These are phyloP conservation scores for Simplicillium aogashimaense DNA, from an alignment of 2,329 filamentous ascomycete genomes.

Conservation along the genomic window DNA sequence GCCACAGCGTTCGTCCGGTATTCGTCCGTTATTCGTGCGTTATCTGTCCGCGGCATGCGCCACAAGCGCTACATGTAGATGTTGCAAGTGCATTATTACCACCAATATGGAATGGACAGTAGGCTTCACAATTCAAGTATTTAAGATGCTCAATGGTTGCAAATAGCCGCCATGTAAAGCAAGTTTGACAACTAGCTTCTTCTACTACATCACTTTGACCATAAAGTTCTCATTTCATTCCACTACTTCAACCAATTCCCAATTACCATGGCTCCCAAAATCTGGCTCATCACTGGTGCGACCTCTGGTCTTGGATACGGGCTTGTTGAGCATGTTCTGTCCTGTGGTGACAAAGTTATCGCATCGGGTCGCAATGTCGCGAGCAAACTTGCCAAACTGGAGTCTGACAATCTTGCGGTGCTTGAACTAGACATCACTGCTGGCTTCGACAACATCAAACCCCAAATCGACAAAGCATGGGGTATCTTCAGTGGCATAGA, in stretches of 20 bases:
- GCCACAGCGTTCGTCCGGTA: too few relatives aligned
- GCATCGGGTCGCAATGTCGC: conserved; percentile 17
- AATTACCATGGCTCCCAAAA: conserved; percentile 15
- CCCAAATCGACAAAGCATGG: conserved; percentile 15
- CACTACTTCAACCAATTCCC: conserved; percentile 8
- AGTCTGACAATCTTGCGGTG: conserved; percentile 14
- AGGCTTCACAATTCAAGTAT: too few relatives aligned
- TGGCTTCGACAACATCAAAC: conserved; percentile 7
- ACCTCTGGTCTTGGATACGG: conserved; percentile 21
- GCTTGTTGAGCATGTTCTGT: conserved; percentile 11
- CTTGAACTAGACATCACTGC: conserved; percentile 21
- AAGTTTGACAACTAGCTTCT: too few relatives aligned
- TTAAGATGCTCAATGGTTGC: too few relatives aligned
- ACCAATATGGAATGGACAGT: too few relatives aligned
- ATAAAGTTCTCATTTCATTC: too few relatives aligned
- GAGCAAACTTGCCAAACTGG: conserved; percentile 12
- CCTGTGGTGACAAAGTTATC: conserved; percentile 19
- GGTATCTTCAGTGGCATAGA: conserved; percentile 20
- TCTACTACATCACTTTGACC: too few relatives aligned
- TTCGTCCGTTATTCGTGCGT: too few relatives aligned
- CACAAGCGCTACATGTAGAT: too few relatives aligned
- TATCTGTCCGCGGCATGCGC: too few relatives aligned
- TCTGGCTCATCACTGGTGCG: conserved; percentile 23
- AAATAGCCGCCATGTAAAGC: too few relatives aligned
- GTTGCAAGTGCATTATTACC: too few relatives aligned